These are phyloP conservation scores for Magnusiomyces fungicola DNA, from an alignment of 1,139 yeast genomes.

Conservation along the genomic window DNA sequence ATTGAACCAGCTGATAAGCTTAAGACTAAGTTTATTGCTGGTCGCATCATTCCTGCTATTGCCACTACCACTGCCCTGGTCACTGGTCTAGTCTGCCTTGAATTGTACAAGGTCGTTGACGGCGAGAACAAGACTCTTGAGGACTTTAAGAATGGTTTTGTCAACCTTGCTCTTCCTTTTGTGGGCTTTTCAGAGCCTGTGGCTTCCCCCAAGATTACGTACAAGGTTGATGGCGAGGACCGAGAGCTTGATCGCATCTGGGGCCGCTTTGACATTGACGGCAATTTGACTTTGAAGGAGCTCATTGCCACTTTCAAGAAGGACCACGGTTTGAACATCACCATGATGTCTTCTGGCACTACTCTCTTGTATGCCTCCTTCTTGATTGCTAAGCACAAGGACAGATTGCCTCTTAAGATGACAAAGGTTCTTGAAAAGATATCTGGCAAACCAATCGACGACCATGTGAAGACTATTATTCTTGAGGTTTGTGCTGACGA, in stretches of 20 bases:
- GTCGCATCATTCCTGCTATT: slow-evolving; percentile 95
- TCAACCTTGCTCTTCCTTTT: slow-evolving; percentile 91
- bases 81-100: slow-evolving; percentile 89
- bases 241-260: slow-evolving; percentile 82
- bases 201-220: slow-evolving; percentile 71
- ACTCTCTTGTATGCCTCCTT: slow-evolving; percentile 86
- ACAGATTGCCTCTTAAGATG: slow-evolving; percentile 59
- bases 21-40: slow-evolving; percentile 71
- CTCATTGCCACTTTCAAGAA: slow-evolving; percentile 68
- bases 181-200: slow-evolving; percentile 96
- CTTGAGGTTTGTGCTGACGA: slow-evolving; percentile 93
- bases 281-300: slow-evolving; percentile 70
- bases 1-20: slow-evolving; percentile 54
- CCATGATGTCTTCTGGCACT: slow-evolving; percentile 90
- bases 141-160: slow-evolving; percentile 87
- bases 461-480: slow-evolving; percentile 66
- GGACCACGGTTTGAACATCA: slow-evolving; percentile 75
- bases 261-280: slow-evolving; percentile 84
- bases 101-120: slow-evolving; percentile 84
- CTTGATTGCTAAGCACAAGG: slow-evolving; percentile 88
- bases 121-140: slow-evolving; percentile 60
- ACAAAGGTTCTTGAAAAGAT: slow-evolving; percentile 73
- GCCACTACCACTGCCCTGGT: slow-evolving; percentile 97
- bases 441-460: slow-evolving; percentile 76
- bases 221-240: slow-evolving; percentile 45